These are phyloP conservation scores for Arachnomyces sp. DNA, from an alignment of 2,329 filamentous ascomycete species.

Conservation along the genomic window DNA sequence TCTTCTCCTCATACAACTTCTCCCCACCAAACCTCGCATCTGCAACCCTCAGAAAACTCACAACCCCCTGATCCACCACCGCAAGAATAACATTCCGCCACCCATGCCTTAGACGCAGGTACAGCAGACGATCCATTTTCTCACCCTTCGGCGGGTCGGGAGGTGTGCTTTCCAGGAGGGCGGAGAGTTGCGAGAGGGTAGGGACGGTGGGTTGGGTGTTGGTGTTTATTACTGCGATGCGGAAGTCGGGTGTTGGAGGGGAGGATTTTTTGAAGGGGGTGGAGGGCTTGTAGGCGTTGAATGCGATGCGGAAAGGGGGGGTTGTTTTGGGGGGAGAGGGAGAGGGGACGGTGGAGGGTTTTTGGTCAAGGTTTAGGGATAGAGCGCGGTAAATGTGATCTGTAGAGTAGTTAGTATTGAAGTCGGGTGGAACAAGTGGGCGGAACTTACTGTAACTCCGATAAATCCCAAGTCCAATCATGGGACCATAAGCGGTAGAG, in stretches of 20 bases:
- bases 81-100: conserved; percentile 76
- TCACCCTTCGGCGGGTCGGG: conserved; percentile 51
- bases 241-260: conserved; percentile 72
- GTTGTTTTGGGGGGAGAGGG: conserved; percentile 15
- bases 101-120: conserved; percentile 74
- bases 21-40: conserved; percentile 75
- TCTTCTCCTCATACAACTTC: conserved; percentile 51
- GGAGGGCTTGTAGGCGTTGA: conserved; percentile 71
- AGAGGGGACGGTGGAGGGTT: conserved; percentile 38
- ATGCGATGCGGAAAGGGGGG: conserved; percentile 63
- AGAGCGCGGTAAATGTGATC: conserved; percentile 69
- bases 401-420: conserved; percentile 38
- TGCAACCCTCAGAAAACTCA: conserved; percentile 74
- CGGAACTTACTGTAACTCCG: conserved; percentile 41
- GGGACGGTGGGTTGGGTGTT: conserved; percentile 60
- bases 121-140: conserved; percentile 48
- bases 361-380: conserved; percentile 62
- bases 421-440: background rate
- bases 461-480: conserved; percentile 47
- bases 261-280: conserved; percentile 67
- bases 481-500: conserved; percentile 36
- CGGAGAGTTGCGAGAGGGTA: conserved; percentile 60
- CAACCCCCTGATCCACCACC: conserved; percentile 79
- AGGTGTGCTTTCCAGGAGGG: conserved; percentile 65
- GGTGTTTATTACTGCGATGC: conserved; percentile 72